Evolutionary conservation across 352 stramenopile genomes (phyloP).

Genomic region (Globisporangium nodosum): DNA sequence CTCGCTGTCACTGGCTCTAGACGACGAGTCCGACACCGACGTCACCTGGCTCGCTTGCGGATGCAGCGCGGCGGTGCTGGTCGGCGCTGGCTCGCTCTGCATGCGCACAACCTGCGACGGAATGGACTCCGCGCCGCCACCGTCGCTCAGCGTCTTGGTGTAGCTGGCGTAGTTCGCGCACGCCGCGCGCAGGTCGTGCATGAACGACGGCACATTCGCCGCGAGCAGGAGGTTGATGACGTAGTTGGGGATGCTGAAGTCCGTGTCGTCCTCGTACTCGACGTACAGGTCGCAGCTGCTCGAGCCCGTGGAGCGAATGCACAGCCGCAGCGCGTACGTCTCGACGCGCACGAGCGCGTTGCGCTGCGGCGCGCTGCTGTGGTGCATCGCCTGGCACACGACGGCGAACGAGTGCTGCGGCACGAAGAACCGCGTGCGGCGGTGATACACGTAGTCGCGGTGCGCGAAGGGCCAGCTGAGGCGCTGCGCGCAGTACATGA

Average conservation of each 20-base stretch:
- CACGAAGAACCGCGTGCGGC: constrained; percentile 49
- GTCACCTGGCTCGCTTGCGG: not conserved
- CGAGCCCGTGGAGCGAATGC: constrained; percentile 48
- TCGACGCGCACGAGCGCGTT: constrained; percentile 53
- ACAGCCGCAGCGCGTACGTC: constrained; percentile 50
- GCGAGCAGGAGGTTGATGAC: constrained; percentile 51
- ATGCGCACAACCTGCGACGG: constrained; percentile 47
- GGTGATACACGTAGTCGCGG: constrained; percentile 78
- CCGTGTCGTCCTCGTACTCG: constrained; percentile 77
- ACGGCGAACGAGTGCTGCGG: constrained; percentile 58
- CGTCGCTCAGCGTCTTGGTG: constrained; percentile 35
- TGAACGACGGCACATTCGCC: constrained; percentile 50
- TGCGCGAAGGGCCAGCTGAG: constrained; percentile 65
- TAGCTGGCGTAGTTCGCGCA: constrained; percentile 54
- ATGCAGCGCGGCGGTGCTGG: no score
- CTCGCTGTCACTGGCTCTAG: not conserved
- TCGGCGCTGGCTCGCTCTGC: constrained; percentile 10
- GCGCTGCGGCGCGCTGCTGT: constrained; percentile 34
- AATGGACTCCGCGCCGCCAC: constrained; percentile 24
- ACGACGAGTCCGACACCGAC: not conserved
- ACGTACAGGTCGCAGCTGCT: constrained; percentile 65
- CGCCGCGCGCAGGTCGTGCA: constrained; percentile 46
- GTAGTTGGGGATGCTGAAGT: constrained; percentile 74
- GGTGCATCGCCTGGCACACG: constrained; percentile 49
- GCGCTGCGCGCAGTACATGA: constrained; percentile 56